Evolutionary conservation across 768 basidiomycete genomes (phyloP).

Genomic region (Tulasnella sp.): DNA sequence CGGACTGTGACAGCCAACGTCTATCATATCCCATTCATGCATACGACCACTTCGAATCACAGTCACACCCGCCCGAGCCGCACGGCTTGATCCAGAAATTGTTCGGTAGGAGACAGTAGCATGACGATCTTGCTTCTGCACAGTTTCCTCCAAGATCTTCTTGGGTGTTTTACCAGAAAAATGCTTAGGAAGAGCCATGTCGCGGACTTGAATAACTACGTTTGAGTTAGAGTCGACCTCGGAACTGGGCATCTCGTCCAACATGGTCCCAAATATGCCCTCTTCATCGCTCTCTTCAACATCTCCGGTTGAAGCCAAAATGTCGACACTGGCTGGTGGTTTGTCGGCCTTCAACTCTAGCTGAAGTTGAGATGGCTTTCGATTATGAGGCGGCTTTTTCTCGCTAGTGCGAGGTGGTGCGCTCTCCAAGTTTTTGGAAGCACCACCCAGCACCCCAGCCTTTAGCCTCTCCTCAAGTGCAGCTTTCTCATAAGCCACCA

Average conservation of each 20-base stretch:
- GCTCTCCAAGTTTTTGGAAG: conserved; percentile 17
- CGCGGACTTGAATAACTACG: conserved; percentile 35
- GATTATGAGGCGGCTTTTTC: no score
- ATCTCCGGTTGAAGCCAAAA: background rate
- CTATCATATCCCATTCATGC: conserved; percentile 68
- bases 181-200: conserved; percentile 74
- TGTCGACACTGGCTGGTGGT: background rate
- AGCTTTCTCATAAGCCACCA: conserved; percentile 35
- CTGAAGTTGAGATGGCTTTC: background rate
- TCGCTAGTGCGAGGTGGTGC: no score
- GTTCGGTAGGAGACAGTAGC: conserved; percentile 56
- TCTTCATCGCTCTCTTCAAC: conserved; percentile 19
- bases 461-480: conserved; percentile 22
- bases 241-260: conserved; percentile 50
- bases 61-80: conserved; percentile 54
- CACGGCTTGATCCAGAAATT: conserved; percentile 60
- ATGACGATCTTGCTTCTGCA: conserved; percentile 56
- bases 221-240: conserved; percentile 42
- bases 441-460: no score
- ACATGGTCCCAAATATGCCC: conserved; percentile 57
- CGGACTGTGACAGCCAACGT: conserved; percentile 65
- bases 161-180: conserved; percentile 76
- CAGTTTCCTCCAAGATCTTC: conserved; percentile 49
- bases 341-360: background rate
- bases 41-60: conserved; percentile 57